phyloP scores from a whole-genome alignment of 208 protist species.

The Trypanosoma caninum region DNA sequence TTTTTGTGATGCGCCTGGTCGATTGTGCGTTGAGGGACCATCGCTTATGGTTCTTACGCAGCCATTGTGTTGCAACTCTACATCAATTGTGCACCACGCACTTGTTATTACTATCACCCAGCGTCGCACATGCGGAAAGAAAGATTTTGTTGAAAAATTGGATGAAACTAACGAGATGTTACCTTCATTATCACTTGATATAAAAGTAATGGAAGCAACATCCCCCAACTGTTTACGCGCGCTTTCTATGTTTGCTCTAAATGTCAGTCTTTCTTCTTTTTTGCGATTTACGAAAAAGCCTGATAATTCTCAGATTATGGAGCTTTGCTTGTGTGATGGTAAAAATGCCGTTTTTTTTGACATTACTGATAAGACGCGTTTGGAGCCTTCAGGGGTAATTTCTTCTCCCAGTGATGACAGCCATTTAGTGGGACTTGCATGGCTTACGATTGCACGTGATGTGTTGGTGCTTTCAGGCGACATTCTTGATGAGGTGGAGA shows the following conservation, averaged over 20 bases:
- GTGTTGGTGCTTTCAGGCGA: conserved; percentile 19
- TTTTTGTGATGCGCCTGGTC: not conserved
- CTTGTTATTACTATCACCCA: conserved; percentile 9
- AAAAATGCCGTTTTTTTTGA: conserved; percentile 14
- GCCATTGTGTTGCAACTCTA: not conserved
- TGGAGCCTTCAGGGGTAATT: conserved; percentile 10
- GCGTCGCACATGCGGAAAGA: too few species aligned
- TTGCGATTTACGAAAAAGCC: not conserved
- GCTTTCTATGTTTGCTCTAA: conserved; percentile 5
- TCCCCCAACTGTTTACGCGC: conserved; percentile 13
- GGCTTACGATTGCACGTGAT: not conserved
- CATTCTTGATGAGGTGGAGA: not conserved
- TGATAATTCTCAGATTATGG: not conserved
- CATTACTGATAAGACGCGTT: not conserved
- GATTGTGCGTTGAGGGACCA: not conserved
- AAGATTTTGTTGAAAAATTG: too few species aligned
- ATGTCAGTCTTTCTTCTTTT: conserved; percentile 1
- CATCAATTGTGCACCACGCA: not conserved
- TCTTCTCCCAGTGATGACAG: not conserved
- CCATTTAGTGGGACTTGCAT: conserved; percentile 9
- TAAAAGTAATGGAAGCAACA: conserved; percentile 8
- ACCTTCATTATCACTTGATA: not conserved
- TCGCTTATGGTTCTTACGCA: conserved; percentile 8
- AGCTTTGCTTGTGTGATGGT: conserved; percentile 20
- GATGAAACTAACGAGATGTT: too few species aligned